phyloP scores from a whole-genome alignment of 148 eudicot species.

The Drosera capensis region DNA sequence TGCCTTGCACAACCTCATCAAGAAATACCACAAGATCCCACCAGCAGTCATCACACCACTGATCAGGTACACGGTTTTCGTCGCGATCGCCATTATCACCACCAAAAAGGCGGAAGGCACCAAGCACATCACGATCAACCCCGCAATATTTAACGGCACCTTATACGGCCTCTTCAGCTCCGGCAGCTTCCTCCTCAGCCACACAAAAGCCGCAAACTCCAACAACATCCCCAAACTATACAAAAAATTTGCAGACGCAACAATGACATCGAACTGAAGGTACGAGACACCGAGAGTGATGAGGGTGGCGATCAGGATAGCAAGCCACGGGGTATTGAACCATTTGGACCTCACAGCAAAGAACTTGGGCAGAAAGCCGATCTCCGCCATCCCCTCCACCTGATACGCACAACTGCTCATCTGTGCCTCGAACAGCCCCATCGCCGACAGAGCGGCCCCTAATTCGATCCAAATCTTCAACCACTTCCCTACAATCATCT shows the following conservation, averaged over 20 bases:
- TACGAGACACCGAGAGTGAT: conserved; percentile 3
- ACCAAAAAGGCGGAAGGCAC: conserved; percentile 18
- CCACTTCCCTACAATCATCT: conserved; percentile 7
- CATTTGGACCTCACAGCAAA: conserved; percentile 6
- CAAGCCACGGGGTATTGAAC: conserved; percentile 11
- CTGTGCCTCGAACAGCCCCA: conserved; percentile 9
- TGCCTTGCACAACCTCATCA: conserved; percentile 9
- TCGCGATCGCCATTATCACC: conserved; percentile 12
- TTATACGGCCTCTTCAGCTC: conserved; percentile 13
- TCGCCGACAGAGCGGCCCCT: neutral
- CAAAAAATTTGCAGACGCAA: conserved; percentile 6
- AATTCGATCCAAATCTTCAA: conserved; percentile 6
- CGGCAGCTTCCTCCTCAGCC: conserved; percentile 6
- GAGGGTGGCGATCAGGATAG: conserved; percentile 1
- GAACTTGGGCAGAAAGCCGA: conserved; percentile 5
- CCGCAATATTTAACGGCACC: conserved; percentile 11
- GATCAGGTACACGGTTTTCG: conserved; percentile 8
- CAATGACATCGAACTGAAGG: conserved; percentile 4
- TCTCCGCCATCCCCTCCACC: conserved; percentile 8
- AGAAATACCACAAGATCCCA: conserved; percentile 16
- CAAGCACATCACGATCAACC: conserved; percentile 14
- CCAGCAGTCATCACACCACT: conserved; percentile 12
- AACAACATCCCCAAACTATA: conserved; percentile 10
- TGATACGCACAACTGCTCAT: conserved; percentile 10
- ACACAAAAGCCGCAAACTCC: conserved; percentile 6